Evolutionary conservation across 2,329 filamentous ascomycete genomes (phyloP), one percentile per base, ranked within the genome.

Genomic region (Fusarium caatingaense): DNA sequence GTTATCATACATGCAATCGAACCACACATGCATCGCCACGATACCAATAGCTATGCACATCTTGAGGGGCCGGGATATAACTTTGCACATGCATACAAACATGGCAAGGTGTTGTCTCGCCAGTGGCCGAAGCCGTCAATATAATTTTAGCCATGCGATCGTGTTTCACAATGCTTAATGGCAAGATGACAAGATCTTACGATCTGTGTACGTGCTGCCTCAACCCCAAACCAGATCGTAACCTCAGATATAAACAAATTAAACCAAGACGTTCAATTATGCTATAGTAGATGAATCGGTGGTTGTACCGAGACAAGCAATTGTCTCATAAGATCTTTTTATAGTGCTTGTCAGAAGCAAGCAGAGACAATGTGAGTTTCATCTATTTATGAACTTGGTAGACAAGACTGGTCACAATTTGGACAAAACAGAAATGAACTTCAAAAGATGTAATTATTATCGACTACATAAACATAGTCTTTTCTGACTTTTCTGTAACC

Each of bases 401-500:
- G 32, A 9, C 23, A 56, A 16, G 3, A 9, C 49, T 18, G 15
- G 18, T 34, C 27, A 63, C 47, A 9, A 34, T 23, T 15, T 11
- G 4, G 41, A 10, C 10, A 16, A n/a, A 27, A 15, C 40, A 45
- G 7, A 18, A 3, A 34, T 63, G 40, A 74, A 75, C 60, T 72
- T 66, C 34, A 57, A 64, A 68, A 65, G 69, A 25, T 60, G 37
- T 58, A 41, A 67, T 74, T 59, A 74, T 64, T 73, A 60, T 74
- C 73, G 72, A 73, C 72, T 70, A 74, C 61, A 44, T 64, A 27
- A 28, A 66, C 30, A 51, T 51, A 75, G 57, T 75, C 71, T 72
- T 75, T 74, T 75, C 64, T 63, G 59, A 65, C 72, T 75, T 75
- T 75, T 75, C 68, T 75, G 60, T 75, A 75, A 74, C 73, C 73